These are phyloP conservation scores for Antrodiella citrinella DNA, from an alignment of 768 basidiomycete genomes.

Conservation along the genomic window DNA sequence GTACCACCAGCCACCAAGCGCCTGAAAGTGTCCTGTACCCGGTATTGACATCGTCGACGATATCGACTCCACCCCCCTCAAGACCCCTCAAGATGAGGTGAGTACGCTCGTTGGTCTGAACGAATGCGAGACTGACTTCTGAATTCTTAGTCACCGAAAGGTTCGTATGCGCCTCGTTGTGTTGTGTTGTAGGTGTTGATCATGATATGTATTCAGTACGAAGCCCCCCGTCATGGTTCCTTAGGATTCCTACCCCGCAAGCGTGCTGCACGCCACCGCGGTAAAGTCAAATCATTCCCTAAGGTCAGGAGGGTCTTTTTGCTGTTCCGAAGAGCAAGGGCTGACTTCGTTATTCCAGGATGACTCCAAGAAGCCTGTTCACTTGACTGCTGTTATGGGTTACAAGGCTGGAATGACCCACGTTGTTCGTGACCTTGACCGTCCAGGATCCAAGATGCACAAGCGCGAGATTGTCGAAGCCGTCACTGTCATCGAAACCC, in stretches of 20 bases:
- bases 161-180: conserved; percentile 28
- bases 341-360: conserved; percentile 48
- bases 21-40: background rate
- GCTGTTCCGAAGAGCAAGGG: conserved; percentile 1
- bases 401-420: conserved; percentile 99
- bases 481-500: conserved; percentile 92
- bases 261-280: conserved; percentile 93
- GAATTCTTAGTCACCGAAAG: conserved; percentile 77
- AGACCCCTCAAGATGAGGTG: conserved; percentile 29
- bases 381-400: conserved; percentile 96
- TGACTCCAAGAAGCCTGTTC: conserved; percentile 98
- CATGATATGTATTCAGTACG: conserved; percentile 51
- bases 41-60: conserved; percentile 6
- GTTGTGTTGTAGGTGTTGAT: background rate
- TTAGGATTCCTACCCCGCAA: conserved; percentile 97
- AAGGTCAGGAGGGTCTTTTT: conserved; percentile 55
- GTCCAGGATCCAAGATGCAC: conserved; percentile 99
- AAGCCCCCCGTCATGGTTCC: conserved; percentile 97
- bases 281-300: conserved; percentile 99
- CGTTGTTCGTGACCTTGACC: conserved; percentile 97
- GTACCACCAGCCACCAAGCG: conserved; percentile 22
- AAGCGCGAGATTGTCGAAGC: conserved; percentile 99
- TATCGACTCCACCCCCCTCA: conserved; percentile 23
- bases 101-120: conserved; percentile 12
- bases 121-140: conserved; percentile 12